phyloP scores from a whole-genome alignment of 2,329 filamentous ascomycete genomes.

The Pseudogymnoascus sp. region DNA sequence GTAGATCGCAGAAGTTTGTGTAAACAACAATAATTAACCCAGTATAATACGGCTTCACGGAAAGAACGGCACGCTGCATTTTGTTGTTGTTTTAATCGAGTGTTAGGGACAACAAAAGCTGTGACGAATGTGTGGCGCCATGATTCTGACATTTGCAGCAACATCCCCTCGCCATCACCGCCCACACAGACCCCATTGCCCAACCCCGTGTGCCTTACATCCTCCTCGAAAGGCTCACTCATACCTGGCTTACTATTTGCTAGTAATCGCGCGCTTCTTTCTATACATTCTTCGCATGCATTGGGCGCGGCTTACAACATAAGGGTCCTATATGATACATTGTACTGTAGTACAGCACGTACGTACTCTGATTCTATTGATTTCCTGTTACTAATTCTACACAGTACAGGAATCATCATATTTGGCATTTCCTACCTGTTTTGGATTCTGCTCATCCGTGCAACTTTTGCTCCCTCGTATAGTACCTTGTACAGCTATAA shows the following conservation, averaged over 20 bases:
- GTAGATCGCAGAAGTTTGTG: neutral
- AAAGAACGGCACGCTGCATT: neutral
- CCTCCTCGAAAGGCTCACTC: neutral
- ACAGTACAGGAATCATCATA: neutral
- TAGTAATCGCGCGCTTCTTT: neutral
- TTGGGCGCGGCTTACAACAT: neutral
- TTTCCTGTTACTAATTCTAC: neutral
- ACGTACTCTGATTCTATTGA: neutral
- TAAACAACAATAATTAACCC: neutral
- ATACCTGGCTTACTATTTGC: neutral
- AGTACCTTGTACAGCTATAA: neutral
- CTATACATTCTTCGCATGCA: neutral
- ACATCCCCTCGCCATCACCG: neutral
- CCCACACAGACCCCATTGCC: neutral
- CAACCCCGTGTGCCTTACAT: neutral
- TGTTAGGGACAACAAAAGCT: neutral
- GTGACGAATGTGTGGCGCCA: neutral
- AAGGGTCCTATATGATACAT: neutral
- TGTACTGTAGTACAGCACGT: neutral
- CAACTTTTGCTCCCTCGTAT: neutral
- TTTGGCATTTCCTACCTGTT: too few species aligned
- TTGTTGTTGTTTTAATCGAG: neutral
- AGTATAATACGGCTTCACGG: neutral
- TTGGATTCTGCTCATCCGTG: neutral
- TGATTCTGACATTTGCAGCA: neutral